phyloP scores from a whole-genome alignment of 164 flowering plant species.

The Vitis labrusca region DNA sequence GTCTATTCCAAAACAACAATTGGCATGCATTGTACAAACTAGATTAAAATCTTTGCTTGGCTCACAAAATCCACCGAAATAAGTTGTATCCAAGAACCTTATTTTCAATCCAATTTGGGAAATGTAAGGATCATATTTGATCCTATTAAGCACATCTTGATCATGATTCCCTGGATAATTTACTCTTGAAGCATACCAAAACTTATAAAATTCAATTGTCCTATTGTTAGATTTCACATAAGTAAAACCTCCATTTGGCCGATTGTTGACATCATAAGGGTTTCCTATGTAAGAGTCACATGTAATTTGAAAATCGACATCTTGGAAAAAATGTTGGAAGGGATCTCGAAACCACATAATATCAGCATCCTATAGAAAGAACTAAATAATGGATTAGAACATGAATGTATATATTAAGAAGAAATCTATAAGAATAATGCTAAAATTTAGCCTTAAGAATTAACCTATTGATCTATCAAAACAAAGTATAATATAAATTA shows the following conservation, averaged over 20 bases:
- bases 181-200: conserved; percentile 24
- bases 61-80: conserved; percentile 39
- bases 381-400: no score
- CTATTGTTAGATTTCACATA: conserved; percentile 25
- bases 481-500: no score
- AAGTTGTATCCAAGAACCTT: conserved; percentile 32
- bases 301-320: conserved; percentile 39
- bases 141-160: conserved; percentile 36
- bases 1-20: conserved; percentile 34
- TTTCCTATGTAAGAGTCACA: conserved; percentile 30
- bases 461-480: no score
- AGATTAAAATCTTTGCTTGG: conserved; percentile 32
- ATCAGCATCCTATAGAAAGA: conserved; percentile 32
- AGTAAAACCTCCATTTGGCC: conserved; percentile 32
- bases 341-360: conserved; percentile 43
- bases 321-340: conserved; percentile 16
- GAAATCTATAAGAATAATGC: no score
- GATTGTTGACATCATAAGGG: conserved; percentile 13
- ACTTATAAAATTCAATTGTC: conserved; percentile 30
- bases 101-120: conserved; percentile 16
- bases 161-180: conserved; percentile 23
- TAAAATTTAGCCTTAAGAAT: no score
- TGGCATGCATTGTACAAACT: conserved; percentile 47
- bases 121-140: conserved; percentile 16
- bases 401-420: no score